phyloP scores from a whole-genome alignment of 306 rosid genomes.

The Sesbania bispinosa region DNA sequence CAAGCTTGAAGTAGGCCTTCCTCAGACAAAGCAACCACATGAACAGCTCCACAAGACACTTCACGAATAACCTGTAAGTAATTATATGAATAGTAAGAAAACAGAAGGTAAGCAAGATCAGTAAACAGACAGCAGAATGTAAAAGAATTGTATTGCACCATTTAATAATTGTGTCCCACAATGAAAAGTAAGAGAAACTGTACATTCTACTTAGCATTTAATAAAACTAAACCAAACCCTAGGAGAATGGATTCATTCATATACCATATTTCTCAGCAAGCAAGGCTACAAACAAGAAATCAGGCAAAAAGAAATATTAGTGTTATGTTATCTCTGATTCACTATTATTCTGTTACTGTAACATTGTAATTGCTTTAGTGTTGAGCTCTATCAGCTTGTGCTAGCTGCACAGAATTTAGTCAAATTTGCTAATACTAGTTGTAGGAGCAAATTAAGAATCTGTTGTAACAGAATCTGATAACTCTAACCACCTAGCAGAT shows the following conservation, averaged over 20 bases:
- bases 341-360: too few relatives aligned
- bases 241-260: not conserved
- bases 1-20: constrained; percentile 89
- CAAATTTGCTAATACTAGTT: too few relatives aligned
- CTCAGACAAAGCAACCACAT: constrained; percentile 78
- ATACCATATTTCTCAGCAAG: not conserved
- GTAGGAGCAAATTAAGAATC: too few relatives aligned
- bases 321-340: too few relatives aligned
- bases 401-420: too few relatives aligned
- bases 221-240: not conserved
- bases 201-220: not conserved
- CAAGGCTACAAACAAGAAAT: constrained; percentile 3
- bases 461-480: too few relatives aligned
- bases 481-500: too few relatives aligned
- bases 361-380: too few relatives aligned
- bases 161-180: not conserved
- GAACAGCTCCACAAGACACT: constrained; percentile 98
- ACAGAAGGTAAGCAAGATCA: not conserved
- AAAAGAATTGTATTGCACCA: not conserved
- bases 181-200: not conserved
- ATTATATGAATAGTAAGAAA: constrained; percentile 2
- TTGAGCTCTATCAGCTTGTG: too few relatives aligned
- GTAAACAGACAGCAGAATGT: not conserved
- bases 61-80: constrained; percentile 61
- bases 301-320: not conserved